A percentile compares a stretch with the other conserved stretches of the same genome.
Evolutionary conservation across 2,329 filamentous ascomycete genomes (phyloP).

Genomic region (Aspergillus novoparasiticus): DNA sequence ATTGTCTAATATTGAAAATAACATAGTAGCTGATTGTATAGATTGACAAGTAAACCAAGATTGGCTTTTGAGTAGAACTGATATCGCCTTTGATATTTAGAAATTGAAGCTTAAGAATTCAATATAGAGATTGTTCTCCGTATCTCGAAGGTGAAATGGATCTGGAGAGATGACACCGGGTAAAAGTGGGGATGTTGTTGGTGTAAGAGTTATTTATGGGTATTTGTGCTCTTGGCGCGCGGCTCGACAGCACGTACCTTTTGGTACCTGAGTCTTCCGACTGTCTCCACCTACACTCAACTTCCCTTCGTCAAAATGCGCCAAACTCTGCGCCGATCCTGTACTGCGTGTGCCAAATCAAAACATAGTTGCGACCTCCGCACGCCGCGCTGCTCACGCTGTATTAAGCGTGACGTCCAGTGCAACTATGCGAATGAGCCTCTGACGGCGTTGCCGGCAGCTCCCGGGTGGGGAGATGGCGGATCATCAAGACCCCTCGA

Average conservation of each 20-base stretch:
- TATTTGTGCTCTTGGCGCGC: neutral
- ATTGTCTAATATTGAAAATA: neutral
- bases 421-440: slow-evolving; percentile 61
- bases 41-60: neutral
- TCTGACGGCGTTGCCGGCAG: slow-evolving; percentile 33
- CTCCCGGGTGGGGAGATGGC: slow-evolving; percentile 13
- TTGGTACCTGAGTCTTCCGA: neutral
- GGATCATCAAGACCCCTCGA: slow-evolving; percentile 9
- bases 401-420: slow-evolving; percentile 49
- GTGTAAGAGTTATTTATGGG: neutral
- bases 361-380: slow-evolving; percentile 60
- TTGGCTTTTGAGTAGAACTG: neutral
- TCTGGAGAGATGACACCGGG: no score
- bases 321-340: slow-evolving; percentile 60
- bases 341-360: slow-evolving; percentile 57
- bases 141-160: no score
- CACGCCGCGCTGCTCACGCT: slow-evolving; percentile 59
- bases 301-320: slow-evolving; percentile 47
- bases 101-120: no score
- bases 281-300: neutral
- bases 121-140: neutral
- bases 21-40: neutral
- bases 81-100: neutral
- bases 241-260: neutral
- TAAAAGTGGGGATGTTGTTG: neutral